A percentile compares a stretch with the other conserved stretches of the same genome.
Conservation (phyloP, 352 stramenopile genomes). For the Peronosclerospora sorghi region DNA sequence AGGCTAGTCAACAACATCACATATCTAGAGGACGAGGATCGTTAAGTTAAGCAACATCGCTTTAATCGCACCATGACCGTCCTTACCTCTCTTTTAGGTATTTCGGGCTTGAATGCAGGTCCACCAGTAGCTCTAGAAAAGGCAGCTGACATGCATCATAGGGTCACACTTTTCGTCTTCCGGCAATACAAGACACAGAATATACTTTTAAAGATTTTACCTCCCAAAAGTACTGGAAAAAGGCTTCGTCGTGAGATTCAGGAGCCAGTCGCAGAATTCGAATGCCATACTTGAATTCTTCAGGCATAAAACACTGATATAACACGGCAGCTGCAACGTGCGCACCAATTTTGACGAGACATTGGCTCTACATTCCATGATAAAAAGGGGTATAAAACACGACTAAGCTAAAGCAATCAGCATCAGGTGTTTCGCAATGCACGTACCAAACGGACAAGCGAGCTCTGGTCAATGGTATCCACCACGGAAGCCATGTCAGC, state of each 20-base stretch:
- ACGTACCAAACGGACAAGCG: constrained; percentile 68
- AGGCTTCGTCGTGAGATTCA: constrained; percentile 53
- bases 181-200: not conserved
- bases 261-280: constrained; percentile 66
- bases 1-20: constrained; percentile 70
- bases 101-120: constrained; percentile 63
- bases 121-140: constrained; percentile 73
- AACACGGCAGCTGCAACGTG: constrained; percentile 71
- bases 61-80: not conserved
- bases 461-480: constrained; percentile 77
- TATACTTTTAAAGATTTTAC: constrained; percentile 11
- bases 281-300: constrained; percentile 75
- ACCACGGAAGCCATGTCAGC: constrained; percentile 53
- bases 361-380: constrained; percentile 44
- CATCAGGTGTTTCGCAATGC: not conserved
- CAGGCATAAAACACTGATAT: constrained; percentile 71
- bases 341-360: constrained; percentile 72
- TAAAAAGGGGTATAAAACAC: not conserved
- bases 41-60: not conserved
- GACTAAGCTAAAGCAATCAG: not conserved
- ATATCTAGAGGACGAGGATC: constrained; percentile 21
- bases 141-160: constrained; percentile 31
- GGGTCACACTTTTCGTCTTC: not conserved
- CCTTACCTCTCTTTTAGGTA: constrained; percentile 55
- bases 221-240: constrained; percentile 86